Evolutionary conservation across 2,329 filamentous ascomycete species (phyloP).

Genomic region (Aspergillus bombycis): DNA sequence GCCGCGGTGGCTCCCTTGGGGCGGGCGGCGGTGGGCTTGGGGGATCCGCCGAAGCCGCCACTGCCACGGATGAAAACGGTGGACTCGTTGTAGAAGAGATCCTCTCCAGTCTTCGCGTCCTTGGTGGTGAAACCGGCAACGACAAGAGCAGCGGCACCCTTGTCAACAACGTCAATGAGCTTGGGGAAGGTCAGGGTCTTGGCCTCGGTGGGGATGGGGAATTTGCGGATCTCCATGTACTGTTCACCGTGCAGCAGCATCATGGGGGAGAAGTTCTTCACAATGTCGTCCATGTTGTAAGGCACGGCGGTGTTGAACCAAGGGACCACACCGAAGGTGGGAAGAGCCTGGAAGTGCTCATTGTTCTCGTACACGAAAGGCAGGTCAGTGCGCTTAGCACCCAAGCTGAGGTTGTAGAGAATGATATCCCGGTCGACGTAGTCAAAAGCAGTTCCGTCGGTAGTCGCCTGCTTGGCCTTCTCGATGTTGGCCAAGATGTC

Average conservation of each 20-base stretch:
- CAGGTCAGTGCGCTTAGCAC: slow-evolving; percentile 87
- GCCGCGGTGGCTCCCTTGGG: slow-evolving; percentile 78
- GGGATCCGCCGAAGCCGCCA: slow-evolving; percentile 84
- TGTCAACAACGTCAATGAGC: slow-evolving; percentile 94
- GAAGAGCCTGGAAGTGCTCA: slow-evolving; percentile 90
- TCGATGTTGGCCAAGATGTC: slow-evolving; percentile 76
- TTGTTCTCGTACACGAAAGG: slow-evolving; percentile 86
- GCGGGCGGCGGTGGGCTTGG: slow-evolving; percentile 68
- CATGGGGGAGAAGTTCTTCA: slow-evolving; percentile 97
- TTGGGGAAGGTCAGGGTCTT: slow-evolving; percentile 74
- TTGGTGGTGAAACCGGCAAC: slow-evolving; percentile 80
- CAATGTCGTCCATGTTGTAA: slow-evolving; percentile 77
- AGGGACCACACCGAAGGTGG: slow-evolving; percentile 96
- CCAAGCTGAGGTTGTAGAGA: slow-evolving; percentile 93
- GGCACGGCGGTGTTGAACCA: slow-evolving; percentile 82
- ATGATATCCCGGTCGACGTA: slow-evolving; percentile 88
- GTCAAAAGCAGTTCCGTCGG: slow-evolving; percentile 73
- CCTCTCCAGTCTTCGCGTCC: slow-evolving; percentile 81
- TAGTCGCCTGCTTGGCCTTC: slow-evolving; percentile 71
- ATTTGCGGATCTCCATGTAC: slow-evolving; percentile 92
- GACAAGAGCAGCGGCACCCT: slow-evolving; percentile 84
- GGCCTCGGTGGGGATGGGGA: slow-evolving; percentile 83
- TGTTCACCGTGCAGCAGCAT: slow-evolving; percentile 99
- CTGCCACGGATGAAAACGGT: slow-evolving; percentile 91
- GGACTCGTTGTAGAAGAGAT: slow-evolving; percentile 95